A percentile compares a stretch with the other conserved stretches of the same genome.
phyloP scores from a whole-genome alignment of 257 asterid species.

The Nyctanthes arbortristis region DNA sequence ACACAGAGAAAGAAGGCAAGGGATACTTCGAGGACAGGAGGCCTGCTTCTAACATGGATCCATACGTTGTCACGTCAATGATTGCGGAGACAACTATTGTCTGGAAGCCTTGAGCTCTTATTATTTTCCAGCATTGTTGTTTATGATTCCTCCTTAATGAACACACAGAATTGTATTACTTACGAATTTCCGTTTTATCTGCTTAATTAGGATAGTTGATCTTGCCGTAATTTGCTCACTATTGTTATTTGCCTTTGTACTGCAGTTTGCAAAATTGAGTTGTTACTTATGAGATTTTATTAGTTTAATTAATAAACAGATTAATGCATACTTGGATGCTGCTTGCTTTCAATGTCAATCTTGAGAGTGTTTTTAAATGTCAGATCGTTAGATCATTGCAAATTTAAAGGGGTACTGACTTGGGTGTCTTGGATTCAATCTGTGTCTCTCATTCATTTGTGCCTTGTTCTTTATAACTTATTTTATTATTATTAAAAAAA shows the following conservation, averaged over 20 bases:
- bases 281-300: background rate
- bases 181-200: background rate
- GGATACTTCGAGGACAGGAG: slow-evolving; percentile 25
- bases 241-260: background rate
- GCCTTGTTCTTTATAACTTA: too few species aligned
- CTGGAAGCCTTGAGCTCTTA: background rate
- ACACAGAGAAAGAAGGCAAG: slow-evolving; percentile 25
- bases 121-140: background rate
- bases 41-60: slow-evolving; percentile 25
- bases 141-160: background rate
- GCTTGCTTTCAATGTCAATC: background rate
- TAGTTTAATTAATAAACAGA: background rate
- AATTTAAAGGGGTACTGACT: too few species aligned
- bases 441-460: too few species aligned
- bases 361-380: too few species aligned
- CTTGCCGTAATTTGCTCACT: background rate
- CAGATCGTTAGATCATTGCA: too few species aligned
- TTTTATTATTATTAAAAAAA: too few species aligned
- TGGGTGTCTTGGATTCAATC: too few species aligned
- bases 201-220: background rate
- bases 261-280: background rate
- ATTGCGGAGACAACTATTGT: slow-evolving; percentile 20
- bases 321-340: background rate
- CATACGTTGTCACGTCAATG: slow-evolving; percentile 24
- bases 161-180: background rate